Conservation (phyloP, 2,329 filamentous ascomycete species). For the Ophiostoma populinum region DNA sequence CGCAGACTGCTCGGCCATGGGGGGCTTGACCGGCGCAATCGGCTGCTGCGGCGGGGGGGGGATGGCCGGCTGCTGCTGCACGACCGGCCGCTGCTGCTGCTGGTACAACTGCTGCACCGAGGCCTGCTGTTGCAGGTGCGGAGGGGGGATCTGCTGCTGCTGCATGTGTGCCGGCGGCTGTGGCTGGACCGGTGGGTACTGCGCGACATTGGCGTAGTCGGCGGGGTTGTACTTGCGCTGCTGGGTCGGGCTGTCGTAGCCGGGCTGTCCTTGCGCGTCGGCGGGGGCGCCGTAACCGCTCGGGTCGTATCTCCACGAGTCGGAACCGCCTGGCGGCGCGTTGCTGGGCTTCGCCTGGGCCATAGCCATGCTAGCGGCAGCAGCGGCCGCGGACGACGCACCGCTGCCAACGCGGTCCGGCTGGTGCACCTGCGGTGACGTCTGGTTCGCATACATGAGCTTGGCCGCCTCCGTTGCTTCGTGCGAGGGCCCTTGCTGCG, state of each 20-base stretch:
- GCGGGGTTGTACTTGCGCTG: conserved; percentile 61
- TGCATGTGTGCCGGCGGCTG: conserved; percentile 17
- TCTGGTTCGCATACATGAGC: conserved; percentile 38
- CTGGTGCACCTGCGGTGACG: conserved; percentile 27
- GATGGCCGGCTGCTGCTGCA: not conserved
- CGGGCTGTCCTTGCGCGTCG: conserved; percentile 1
- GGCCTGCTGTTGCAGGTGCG: conserved; percentile 14
- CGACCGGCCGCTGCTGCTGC: conserved; percentile 2
- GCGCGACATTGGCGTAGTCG: conserved; percentile 50
- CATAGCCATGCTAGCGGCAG: conserved; percentile 41
- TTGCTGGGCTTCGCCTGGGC: conserved; percentile 15
- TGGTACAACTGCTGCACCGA: conserved; percentile 15
- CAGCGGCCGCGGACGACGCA: conserved; percentile 32
- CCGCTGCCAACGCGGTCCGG: conserved; percentile 34
- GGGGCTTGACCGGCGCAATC: conserved; percentile 21
- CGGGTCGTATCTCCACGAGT: conserved; percentile 16
- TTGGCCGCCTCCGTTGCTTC: conserved; percentile 49
- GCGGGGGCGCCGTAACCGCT: conserved; percentile 16
- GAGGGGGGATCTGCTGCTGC: conserved; percentile 1
- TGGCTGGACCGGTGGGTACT: conserved; percentile 24
- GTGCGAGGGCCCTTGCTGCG: conserved; percentile 22
- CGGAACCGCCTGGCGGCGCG: conserved; percentile 15
- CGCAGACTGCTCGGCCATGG: conserved; percentile 19
- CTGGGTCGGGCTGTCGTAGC: conserved; percentile 26
- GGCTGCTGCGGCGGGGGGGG: conserved; percentile 11